These are phyloP conservation scores for Sphagnum magellanicum DNA, from an alignment of 228 moss, liverwort and hornwort species.

Conservation along the genomic window DNA sequence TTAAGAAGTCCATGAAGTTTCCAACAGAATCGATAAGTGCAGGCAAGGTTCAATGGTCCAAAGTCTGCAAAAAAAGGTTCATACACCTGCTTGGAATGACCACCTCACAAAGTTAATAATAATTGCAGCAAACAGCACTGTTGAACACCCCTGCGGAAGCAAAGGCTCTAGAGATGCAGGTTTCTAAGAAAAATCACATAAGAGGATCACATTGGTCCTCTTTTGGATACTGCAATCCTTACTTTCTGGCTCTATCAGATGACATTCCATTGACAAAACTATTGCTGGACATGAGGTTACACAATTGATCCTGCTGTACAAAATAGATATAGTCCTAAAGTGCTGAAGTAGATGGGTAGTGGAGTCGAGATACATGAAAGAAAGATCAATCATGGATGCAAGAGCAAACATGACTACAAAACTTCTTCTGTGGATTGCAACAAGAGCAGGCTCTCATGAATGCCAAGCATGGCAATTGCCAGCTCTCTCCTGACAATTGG, in stretches of 20 bases:
- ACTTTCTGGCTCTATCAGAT: background rate
- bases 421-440: background rate
- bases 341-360: too few species aligned
- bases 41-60: conserved; percentile 89
- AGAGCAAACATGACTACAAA: too few species aligned
- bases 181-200: background rate
- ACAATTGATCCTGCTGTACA: too few species aligned
- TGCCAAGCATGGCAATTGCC: background rate
- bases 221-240: background rate
- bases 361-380: too few species aligned
- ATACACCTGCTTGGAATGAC: conserved; percentile 62
- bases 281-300: too few species aligned
- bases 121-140: background rate
- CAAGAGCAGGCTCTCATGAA: background rate
- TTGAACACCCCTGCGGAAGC: background rate
- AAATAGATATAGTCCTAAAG: too few species aligned
- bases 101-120: background rate
- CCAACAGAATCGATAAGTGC: conserved; percentile 96
- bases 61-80: conserved; percentile 98
- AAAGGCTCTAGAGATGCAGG: background rate
- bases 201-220: background rate
- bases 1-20: conserved; percentile 91
- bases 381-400: too few species aligned
- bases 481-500: too few species aligned
- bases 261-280: too few species aligned